Conservation (phyloP, 1,284 basidiomycete species). For the Papiliotrema flavescens region DNA sequence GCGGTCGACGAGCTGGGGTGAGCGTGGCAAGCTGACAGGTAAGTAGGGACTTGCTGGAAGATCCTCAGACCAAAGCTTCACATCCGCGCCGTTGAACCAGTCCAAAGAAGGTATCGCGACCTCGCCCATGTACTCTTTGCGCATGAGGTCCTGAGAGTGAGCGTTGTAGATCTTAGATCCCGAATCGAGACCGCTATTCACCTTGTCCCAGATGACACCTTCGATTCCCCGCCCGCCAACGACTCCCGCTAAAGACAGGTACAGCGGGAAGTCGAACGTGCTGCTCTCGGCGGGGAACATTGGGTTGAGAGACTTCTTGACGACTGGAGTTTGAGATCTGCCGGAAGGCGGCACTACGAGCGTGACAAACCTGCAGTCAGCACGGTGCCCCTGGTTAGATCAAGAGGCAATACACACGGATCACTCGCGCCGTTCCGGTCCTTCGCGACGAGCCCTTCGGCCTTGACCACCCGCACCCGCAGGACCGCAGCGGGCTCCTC, state of each 20-base stretch:
- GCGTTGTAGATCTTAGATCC: not conserved
- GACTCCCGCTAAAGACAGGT: slow-evolving; percentile 65
- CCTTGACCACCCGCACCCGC: slow-evolving; percentile 49
- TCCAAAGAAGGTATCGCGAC: slow-evolving; percentile 68
- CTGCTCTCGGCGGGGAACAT: slow-evolving; percentile 66
- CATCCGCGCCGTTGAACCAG: slow-evolving; percentile 65
- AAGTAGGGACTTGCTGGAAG: slow-evolving; percentile 30
- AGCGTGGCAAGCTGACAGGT: slow-evolving; percentile 1
- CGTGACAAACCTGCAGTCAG: slow-evolving; percentile 61
- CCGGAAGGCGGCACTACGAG: slow-evolving; percentile 61
- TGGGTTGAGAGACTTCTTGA: slow-evolving; percentile 75
- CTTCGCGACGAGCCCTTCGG: slow-evolving; percentile 50
- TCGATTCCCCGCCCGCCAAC: slow-evolving; percentile 67
- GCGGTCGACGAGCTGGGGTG: slow-evolving; percentile 56
- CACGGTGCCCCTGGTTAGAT: not conserved
- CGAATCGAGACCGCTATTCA: slow-evolving; percentile 44
- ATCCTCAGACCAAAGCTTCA: slow-evolving; percentile 35
- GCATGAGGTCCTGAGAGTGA: slow-evolving; percentile 54
- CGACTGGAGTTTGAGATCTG: slow-evolving; percentile 72
- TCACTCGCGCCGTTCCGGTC: slow-evolving; percentile 52
- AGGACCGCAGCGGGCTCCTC: slow-evolving; percentile 47
- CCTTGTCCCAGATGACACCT: slow-evolving; percentile 90
- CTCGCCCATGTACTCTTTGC: slow-evolving; percentile 93
- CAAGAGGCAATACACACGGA: slow-evolving; percentile 38
- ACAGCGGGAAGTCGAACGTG: slow-evolving; percentile 82